Evolutionary conservation across 2,329 filamentous ascomycete species (phyloP), one percentile per base, ranked within the genome.

Genomic region (Pestalotiopsis sp.): DNA sequence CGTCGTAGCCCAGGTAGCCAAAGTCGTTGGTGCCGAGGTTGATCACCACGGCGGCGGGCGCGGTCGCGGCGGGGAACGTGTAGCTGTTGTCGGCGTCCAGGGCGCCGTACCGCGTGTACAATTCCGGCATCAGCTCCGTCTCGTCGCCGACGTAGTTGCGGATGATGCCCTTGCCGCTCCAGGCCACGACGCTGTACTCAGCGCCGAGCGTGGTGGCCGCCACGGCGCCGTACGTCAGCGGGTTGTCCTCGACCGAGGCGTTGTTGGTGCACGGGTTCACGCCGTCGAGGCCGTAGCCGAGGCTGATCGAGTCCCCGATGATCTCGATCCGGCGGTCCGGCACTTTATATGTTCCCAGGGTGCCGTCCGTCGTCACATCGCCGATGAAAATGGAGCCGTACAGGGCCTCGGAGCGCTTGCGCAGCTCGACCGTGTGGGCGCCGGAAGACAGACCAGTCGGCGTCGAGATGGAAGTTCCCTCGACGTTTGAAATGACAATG

Each of bases 1-100:
- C 31, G 31, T 36, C 31, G 7, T 73, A 73, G 9, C 38, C 38
- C 12, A 77, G 72, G 71, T 82, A 82, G 57, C 76, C 75, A 69
- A 82, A 83, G 72, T 83, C 81, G 68, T 83, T 84, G 58, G 81
- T 84, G 39, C 81, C 82, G 0, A 84, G 78, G 68, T 82, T 82
- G 70, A 84, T 80, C 20, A 84, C 81, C 0, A 84, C 79, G 14
- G 77, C 79, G 57, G 82, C 77, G 2, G 59, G 59, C 9, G 36
- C 59, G 13, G 78, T 71, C 66, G 76, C 36, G n/a, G 69, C 67
- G 57, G 80, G 78, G 68, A 82, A 83, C 1, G 77, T 74, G 72
- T 82, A 83, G 65, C 74, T 80, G 68, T 75, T 74, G 17, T 78
- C 73, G 0, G 75, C 75, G 49, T 83, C 82, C 65, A 81, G 79